These are phyloP conservation scores for Aaosphaeria arxii DNA, from an alignment of 2,329 filamentous ascomycete species.

Conservation along the genomic window DNA sequence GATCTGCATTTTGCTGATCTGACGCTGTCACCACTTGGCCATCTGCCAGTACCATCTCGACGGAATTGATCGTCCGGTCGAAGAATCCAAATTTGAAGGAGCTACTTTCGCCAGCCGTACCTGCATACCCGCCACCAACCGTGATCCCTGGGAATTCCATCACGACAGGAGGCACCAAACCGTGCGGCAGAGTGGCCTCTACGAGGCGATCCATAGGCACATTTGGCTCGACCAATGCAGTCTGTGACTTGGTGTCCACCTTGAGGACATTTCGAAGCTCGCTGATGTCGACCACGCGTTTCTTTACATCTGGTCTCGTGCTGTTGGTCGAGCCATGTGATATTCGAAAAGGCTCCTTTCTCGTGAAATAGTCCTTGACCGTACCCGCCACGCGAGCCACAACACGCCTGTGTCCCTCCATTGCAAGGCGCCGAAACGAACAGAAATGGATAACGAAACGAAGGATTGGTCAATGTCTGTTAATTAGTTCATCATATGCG, in stretches of 20 bases:
- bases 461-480: too few species aligned
- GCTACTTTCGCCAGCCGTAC: conserved; percentile 66
- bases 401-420: conserved; percentile 42
- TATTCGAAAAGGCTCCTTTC: conserved; percentile 64
- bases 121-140: conserved; percentile 65
- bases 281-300: conserved; percentile 62
- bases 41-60: conserved; percentile 64
- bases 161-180: conserved; percentile 62
- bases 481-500: too few species aligned
- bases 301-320: conserved; percentile 55
- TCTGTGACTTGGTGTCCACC: conserved; percentile 53
- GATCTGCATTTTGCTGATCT: conserved; percentile 52
- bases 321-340: conserved; percentile 76
- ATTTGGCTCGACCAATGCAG: conserved; percentile 67
- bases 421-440: conserved; percentile 3
- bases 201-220: conserved; percentile 66
- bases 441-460: too few species aligned
- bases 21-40: conserved; percentile 58
- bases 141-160: conserved; percentile 75
- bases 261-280: conserved; percentile 60
- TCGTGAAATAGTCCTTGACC: conserved; percentile 50
- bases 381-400: conserved; percentile 46
- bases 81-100: conserved; percentile 68
- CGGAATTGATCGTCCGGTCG: conserved; percentile 57
- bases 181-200: conserved; percentile 53